These are phyloP conservation scores for Obba rivulosa DNA, from an alignment of 768 basidiomycete species.

Conservation along the genomic window DNA sequence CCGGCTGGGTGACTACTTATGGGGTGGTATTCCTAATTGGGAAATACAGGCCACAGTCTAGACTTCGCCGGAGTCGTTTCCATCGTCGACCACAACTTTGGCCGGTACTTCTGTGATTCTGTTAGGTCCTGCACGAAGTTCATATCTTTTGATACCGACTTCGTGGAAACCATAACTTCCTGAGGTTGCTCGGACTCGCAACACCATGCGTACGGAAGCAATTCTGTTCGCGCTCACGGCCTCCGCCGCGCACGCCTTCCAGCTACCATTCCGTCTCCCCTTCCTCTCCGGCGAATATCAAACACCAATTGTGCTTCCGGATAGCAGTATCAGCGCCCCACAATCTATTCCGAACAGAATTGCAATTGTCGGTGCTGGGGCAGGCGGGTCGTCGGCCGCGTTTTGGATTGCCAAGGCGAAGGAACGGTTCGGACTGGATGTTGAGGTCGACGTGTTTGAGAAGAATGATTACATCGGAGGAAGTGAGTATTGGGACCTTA, in stretches of 20 bases:
- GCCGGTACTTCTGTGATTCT: too few species aligned
- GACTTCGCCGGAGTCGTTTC: too few species aligned
- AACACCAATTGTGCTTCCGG: conserved; percentile 1
- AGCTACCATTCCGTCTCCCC: conserved; percentile 14
- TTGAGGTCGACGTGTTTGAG: conserved; percentile 85
- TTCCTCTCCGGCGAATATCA: conserved; percentile 9
- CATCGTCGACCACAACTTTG: too few species aligned
- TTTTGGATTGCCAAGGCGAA: conserved; percentile 81
- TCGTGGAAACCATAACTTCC: too few species aligned
- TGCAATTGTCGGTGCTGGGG: conserved; percentile 89
- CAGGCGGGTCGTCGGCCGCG: conserved; percentile 78
- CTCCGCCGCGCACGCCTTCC: conserved; percentile 7
- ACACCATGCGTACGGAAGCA: too few species aligned
- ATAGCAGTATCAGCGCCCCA: not conserved
- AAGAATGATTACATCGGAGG: conserved; percentile 73
- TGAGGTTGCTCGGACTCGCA: too few species aligned
- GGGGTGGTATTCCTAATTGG: too few species aligned
- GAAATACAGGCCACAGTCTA: too few species aligned
- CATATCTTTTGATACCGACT: too few species aligned
- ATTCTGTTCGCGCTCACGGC: not conserved
- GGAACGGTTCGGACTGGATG: conserved; percentile 58
- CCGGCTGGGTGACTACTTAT: too few species aligned
- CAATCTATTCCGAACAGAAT: conserved; percentile 41
- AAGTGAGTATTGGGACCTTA: conserved; percentile 46
- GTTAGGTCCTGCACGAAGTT: too few species aligned